phyloP scores from a whole-genome alignment of 164 flowering plant species.

The Magnolia kwangsiensis region DNA sequence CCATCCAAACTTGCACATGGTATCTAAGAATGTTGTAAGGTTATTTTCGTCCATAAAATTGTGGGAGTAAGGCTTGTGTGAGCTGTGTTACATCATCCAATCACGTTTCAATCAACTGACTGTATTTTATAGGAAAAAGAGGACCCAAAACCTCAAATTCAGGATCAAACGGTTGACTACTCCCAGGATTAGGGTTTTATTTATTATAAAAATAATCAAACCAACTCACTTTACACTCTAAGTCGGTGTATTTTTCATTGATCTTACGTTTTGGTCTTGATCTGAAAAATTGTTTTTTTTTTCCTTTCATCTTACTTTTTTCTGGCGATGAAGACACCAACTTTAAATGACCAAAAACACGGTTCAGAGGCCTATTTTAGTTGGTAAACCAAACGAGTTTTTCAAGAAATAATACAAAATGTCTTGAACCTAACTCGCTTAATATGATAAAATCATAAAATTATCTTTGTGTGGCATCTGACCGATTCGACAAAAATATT shows the following conservation, averaged over 20 bases:
- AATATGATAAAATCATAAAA: no score
- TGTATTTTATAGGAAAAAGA: not conserved
- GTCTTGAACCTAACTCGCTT: no score
- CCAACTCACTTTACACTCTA: not conserved
- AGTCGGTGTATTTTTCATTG: not conserved
- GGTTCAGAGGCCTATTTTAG: no score
- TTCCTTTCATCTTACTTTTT: no score
- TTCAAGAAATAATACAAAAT: no score
- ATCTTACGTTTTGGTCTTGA: not conserved
- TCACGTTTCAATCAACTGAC: not conserved
- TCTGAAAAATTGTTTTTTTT: no score
- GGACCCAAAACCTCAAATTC: constrained; percentile 23
- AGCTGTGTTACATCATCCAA: not conserved
- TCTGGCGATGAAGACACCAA: no score
- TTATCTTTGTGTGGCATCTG: no score
- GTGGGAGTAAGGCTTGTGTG: not conserved
- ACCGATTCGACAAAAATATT: no score
- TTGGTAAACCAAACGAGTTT: no score
- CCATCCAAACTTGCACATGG: no score
- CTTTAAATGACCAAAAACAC: no score
- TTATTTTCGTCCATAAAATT: not conserved
- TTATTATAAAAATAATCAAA: not conserved
- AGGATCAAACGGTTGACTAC: constrained; percentile 26
- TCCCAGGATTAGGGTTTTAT: not conserved
- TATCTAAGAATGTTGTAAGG: not conserved